These are phyloP conservation scores for Cyclotella choctawhatcheeana DNA, from an alignment of 108 stramenopile genomes.

Conservation along the genomic window DNA sequence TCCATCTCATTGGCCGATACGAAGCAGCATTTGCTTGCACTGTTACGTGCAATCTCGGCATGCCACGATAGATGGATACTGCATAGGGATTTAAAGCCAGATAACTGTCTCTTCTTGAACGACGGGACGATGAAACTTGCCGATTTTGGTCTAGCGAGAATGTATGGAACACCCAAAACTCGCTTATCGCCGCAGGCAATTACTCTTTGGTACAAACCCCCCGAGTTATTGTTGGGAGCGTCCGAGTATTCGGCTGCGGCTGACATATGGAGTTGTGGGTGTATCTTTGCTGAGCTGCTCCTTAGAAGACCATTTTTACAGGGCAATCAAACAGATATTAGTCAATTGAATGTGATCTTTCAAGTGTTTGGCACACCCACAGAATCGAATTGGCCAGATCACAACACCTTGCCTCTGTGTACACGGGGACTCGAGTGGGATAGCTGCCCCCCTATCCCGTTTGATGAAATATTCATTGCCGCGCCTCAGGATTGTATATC, in stretches of 20 bases:
- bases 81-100: constrained; percentile 89
- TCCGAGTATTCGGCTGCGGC: constrained; percentile 90
- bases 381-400: constrained; percentile 89
- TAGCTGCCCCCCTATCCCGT: constrained; percentile 76
- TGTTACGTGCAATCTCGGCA: constrained; percentile 76
- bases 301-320: constrained; percentile 89
- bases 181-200: constrained; percentile 88
- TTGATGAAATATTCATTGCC: constrained; percentile 89
- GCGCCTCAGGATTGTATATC: constrained; percentile 88
- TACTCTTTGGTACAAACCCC: constrained; percentile 96
- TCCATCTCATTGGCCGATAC: constrained; percentile 84
- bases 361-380: constrained; percentile 91
- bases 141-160: constrained; percentile 89
- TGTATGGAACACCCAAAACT: constrained; percentile 88
- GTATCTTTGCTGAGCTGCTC: constrained; percentile 94
- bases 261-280: constrained; percentile 96
- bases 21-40: constrained; percentile 77
- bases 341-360: constrained; percentile 86
- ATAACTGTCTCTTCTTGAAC: constrained; percentile 79
- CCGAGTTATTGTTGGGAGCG: constrained; percentile 92
- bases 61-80: constrained; percentile 92
- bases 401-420: constrained; percentile 77
- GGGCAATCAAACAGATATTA: constrained; percentile 82
- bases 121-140: constrained; percentile 92
- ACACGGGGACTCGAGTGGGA: constrained; percentile 80